A percentile compares a stretch with the other conserved stretches of the same genome.
Evolutionary conservation across 2,329 filamentous ascomycete species (phyloP).

Genomic region (Aspergillus costaricaensis): DNA sequence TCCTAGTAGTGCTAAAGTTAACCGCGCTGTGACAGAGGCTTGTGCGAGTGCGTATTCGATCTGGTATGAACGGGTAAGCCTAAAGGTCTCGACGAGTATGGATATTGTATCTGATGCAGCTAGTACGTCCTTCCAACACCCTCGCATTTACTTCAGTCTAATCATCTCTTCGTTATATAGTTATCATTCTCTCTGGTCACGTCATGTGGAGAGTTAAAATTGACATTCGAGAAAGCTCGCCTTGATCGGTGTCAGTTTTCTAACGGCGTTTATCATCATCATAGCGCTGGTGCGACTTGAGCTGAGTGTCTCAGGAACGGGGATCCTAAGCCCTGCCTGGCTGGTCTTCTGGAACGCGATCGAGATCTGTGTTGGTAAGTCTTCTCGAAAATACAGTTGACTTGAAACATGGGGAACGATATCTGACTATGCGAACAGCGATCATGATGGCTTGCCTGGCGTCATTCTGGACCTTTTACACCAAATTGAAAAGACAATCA

Average conservation of each 20-base stretch:
- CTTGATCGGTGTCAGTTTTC: slow-evolving; percentile 7
- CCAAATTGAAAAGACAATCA: not conserved
- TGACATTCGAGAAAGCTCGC: slow-evolving; percentile 1
- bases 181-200: slow-evolving; percentile 9
- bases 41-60: not conserved
- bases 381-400: too few species aligned
- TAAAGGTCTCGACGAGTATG: slow-evolving; percentile 1
- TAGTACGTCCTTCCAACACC: not conserved
- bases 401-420: not conserved
- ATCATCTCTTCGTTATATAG: not conserved
- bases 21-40: not conserved
- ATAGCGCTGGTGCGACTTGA: slow-evolving; percentile 5
- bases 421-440: not conserved
- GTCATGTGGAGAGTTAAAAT: slow-evolving; percentile 7
- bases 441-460: slow-evolving; percentile 10
- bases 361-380: slow-evolving; percentile 13
- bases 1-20: too few species aligned
- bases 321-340: slow-evolving; percentile 1
- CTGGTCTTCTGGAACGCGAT: slow-evolving; percentile 3
- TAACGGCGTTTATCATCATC: slow-evolving; percentile 11
- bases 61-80: not conserved
- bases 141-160: too few species aligned
- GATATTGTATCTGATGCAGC: slow-evolving; percentile 11
- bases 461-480: slow-evolving; percentile 13
- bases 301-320: not conserved